phyloP scores from a whole-genome alignment of 495 filamentous ascomycete genomes.

The Tuber microsphaerosporum region DNA sequence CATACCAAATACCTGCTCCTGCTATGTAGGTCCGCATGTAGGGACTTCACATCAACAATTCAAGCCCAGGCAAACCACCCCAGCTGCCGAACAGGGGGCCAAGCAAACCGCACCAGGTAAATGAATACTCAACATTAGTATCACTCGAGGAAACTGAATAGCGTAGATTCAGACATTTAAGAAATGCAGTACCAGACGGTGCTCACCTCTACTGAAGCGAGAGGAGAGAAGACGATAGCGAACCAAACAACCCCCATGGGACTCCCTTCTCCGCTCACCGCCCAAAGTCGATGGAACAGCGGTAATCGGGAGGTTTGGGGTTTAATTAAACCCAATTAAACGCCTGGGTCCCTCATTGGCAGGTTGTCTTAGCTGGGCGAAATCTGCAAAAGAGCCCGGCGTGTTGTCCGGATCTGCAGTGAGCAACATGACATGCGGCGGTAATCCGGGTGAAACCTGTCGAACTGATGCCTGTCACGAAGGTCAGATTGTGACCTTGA shows the following conservation, averaged over 20 bases:
- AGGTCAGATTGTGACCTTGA: not conserved
- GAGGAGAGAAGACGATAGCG: not conserved
- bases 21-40: not conserved
- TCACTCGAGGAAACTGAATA: not conserved
- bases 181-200: not conserved
- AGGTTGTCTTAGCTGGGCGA: not conserved
- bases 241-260: not conserved
- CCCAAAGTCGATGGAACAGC: not conserved
- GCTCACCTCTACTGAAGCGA: not conserved
- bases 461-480: not conserved
- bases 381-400: not conserved
- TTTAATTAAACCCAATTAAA: not conserved
- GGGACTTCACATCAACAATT: not conserved
- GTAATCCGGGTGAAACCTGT: not conserved
- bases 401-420: not conserved
- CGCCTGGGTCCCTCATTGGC: not conserved
- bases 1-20: not conserved
- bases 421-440: not conserved
- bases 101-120: not conserved
- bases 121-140: not conserved
- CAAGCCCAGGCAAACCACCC: not conserved
- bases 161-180: not conserved
- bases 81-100: not conserved
- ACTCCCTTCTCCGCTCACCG: not conserved
- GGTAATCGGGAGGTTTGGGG: not conserved